Evolutionary conservation across 805 yeast species (phyloP).

Genomic region (Starmerella davenportii): DNA sequence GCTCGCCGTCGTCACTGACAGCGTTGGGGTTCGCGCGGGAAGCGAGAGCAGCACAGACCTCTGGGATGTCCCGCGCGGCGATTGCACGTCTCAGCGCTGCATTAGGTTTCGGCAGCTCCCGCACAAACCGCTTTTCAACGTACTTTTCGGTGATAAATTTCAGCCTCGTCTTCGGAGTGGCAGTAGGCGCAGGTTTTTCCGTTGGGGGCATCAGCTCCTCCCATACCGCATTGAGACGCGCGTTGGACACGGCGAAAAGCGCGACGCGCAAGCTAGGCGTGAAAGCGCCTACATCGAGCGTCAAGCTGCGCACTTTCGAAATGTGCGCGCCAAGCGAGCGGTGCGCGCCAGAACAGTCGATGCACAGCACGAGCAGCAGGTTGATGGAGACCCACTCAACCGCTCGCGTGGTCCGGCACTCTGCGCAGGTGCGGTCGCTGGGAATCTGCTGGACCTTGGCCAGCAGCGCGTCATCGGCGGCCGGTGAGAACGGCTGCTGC

Average conservation of each 20-base stretch:
- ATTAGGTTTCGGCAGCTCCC: conserved; percentile 22
- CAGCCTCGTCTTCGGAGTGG: conserved; percentile 33
- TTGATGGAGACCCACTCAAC: conserved; percentile 85
- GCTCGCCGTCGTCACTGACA: conserved; percentile 18
- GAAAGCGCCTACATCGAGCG: conserved; percentile 44
- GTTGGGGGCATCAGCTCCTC: conserved; percentile 28
- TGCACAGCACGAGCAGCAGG: conserved; percentile 53
- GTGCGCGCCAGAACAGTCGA: conserved; percentile 77
- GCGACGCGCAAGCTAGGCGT: conserved; percentile 42
- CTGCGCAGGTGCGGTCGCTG: conserved; percentile 57
- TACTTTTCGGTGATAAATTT: conserved; percentile 54
- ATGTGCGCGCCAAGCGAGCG: conserved; percentile 69
- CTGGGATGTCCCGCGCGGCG: conserved; percentile 19
- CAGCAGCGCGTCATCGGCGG: conserved; percentile 7
- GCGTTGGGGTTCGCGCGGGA: conserved; percentile 25
- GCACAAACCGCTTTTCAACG: conserved; percentile 31
- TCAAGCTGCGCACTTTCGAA: conserved; percentile 59
- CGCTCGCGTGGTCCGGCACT: conserved; percentile 42
- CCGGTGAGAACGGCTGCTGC: neutral
- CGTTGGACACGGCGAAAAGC: conserved; percentile 40
- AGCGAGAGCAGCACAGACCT: conserved; percentile 23
- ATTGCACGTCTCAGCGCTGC: conserved; percentile 23
- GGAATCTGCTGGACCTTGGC: conserved; percentile 20
- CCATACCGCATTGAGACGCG: conserved; percentile 38
- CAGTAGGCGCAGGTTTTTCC: conserved; percentile 22